Conservation (phyloP, 2,329 filamentous ascomycete species). For the Neonectria magnoliae region DNA sequence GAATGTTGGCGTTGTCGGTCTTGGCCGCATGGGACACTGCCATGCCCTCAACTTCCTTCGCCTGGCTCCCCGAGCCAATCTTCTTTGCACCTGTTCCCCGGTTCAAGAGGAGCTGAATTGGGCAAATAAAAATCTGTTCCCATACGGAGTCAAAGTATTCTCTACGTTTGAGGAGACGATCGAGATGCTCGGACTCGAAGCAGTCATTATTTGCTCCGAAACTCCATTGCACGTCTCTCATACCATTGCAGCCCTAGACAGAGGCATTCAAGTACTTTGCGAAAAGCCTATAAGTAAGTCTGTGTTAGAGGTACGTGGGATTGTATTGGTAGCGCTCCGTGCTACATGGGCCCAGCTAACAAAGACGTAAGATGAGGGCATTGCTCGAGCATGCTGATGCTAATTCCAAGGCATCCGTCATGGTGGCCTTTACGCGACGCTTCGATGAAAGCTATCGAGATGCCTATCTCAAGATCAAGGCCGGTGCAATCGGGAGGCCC, state of each 20-base stretch:
- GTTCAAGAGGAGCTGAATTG: not conserved
- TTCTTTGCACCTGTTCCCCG: not conserved
- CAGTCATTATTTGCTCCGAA: not conserved
- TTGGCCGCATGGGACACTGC: not conserved
- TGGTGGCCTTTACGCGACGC: not conserved
- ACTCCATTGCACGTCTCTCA: not conserved
- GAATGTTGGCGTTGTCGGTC: not conserved
- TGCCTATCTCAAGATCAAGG: not conserved
- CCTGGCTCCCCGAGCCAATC: not conserved
- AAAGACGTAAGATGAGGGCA: not conserved
- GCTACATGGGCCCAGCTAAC: not conserved
- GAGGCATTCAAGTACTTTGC: not conserved
- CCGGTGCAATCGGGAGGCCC: not conserved
- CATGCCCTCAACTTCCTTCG: not conserved
- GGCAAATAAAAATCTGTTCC: not conserved
- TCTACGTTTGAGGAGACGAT: not conserved
- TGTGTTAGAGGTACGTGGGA: not conserved
- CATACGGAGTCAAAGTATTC: not conserved
- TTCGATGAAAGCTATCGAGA: constrained; percentile 10
- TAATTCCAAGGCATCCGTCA: not conserved
- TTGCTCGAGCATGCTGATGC: not conserved
- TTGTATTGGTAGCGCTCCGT: not conserved
- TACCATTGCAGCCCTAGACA: not conserved
- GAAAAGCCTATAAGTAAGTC: not conserved
- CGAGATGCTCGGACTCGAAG: not conserved